Evolutionary conservation across 73 alveolate species (phyloP).

Genomic region (Uronychia binucleata): DNA sequence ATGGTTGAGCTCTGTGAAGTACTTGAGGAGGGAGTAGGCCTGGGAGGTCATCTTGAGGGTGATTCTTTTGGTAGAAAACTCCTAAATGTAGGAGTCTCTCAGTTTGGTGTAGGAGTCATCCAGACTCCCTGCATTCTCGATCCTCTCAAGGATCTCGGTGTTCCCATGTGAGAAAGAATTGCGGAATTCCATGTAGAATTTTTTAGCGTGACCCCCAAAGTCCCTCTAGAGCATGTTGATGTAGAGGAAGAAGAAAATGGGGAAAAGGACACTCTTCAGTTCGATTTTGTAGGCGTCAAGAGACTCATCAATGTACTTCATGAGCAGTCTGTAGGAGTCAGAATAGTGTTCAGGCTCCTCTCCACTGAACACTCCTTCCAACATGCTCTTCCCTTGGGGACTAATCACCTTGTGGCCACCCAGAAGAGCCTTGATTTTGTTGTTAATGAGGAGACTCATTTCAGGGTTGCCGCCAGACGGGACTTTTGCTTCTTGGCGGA

Average conservation of each 20-base stretch:
- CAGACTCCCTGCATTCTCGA: background rate
- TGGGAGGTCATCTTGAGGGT: constrained; percentile 1
- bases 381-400: background rate
- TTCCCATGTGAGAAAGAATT: constrained; percentile 4
- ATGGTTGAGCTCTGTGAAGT: constrained; percentile 8
- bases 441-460: background rate
- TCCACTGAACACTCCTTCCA: constrained; percentile 50
- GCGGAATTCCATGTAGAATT: constrained; percentile 34
- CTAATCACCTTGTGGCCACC: background rate
- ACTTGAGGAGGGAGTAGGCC: background rate
- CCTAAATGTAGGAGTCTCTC: background rate
- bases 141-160: background rate
- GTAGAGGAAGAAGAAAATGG: constrained; percentile 44
- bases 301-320: constrained; percentile 40
- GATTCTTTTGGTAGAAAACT: constrained; percentile 1
- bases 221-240: constrained; percentile 46
- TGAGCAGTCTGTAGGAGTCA: constrained; percentile 40
- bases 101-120: background rate
- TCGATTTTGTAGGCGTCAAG: constrained; percentile 59
- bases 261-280: constrained; percentile 47
- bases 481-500: background rate
- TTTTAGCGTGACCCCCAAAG: constrained; percentile 13
- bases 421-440: background rate
- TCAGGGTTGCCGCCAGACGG: background rate
- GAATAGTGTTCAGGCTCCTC: constrained; percentile 34